phyloP scores from a whole-genome alignment of 257 asterid species.

The Solanum piurae region DNA sequence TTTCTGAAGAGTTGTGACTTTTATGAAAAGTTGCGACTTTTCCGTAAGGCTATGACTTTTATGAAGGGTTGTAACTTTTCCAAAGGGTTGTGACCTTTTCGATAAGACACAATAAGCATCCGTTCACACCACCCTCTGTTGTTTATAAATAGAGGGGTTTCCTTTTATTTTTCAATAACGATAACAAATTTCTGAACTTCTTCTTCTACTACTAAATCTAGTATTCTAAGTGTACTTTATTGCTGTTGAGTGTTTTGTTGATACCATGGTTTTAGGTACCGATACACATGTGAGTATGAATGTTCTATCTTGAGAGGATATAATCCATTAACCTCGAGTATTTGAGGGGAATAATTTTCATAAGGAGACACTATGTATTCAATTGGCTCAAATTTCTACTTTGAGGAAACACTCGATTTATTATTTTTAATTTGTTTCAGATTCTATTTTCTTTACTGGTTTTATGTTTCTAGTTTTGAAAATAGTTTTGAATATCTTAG shows the following conservation, averaged over 20 bases:
- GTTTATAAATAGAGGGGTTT: background rate
- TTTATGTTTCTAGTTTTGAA: background rate
- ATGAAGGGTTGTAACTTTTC: too few relatives aligned
- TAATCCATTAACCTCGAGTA: background rate
- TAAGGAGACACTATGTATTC: background rate
- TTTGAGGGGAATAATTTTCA: background rate
- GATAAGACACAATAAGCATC: background rate
- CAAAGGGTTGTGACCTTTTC: background rate
- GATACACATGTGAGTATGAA: background rate
- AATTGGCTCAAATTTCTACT: background rate
- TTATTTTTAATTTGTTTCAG: too few relatives aligned
- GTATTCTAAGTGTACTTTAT: background rate
- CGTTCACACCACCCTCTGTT: background rate
- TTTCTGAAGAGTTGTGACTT: too few relatives aligned
- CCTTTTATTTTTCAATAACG: background rate
- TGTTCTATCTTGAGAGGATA: background rate
- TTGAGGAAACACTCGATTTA: background rate
- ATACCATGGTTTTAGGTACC: background rate
- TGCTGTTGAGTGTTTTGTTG: background rate
- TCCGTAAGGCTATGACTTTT: too few relatives aligned
- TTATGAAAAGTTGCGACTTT: too few relatives aligned
- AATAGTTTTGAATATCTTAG: background rate
- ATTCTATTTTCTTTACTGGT: background rate
- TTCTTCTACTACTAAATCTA: too few relatives aligned
- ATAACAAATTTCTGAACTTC: too few relatives aligned